A percentile compares a stretch with the other conserved stretches of the same genome.
Evolutionary conservation across 495 filamentous ascomycete species (phyloP).

Genomic region (Corynascus novoguineensis): DNA sequence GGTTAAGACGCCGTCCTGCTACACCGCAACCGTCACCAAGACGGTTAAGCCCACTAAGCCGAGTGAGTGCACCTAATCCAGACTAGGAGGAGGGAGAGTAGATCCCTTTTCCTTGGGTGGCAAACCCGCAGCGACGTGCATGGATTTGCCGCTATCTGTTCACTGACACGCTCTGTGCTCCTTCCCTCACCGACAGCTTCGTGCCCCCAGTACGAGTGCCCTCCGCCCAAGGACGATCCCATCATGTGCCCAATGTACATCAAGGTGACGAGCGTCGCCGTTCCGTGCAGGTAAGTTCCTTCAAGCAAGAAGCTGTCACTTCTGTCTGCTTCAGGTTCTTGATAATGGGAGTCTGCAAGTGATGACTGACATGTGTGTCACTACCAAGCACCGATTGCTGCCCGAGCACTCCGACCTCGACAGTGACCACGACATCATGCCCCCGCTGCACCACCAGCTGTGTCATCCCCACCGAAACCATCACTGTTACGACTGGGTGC

Average conservation of each 20-base stretch:
- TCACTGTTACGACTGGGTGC: conserved; percentile 38
- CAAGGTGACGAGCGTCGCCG: conserved; percentile 24
- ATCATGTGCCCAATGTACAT: conserved; percentile 27
- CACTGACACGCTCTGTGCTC: background rate
- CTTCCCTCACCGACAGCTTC: background rate
- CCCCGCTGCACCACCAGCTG: conserved; percentile 30
- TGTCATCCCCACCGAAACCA: conserved; percentile 32
- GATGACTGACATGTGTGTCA: background rate
- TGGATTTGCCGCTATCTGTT: too few species aligned
- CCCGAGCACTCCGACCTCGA: conserved; percentile 33
- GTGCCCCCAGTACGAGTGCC: conserved; percentile 8
- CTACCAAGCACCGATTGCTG: conserved; percentile 36
- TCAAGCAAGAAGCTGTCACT: too few species aligned
- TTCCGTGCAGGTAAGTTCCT: conserved; percentile 29
- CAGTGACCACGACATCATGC: conserved; percentile 26
- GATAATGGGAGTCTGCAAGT: background rate
- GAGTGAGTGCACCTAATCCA: too few species aligned
- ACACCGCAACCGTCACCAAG: conserved; percentile 14
- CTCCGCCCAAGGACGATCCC: background rate
- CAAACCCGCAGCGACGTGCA: too few species aligned
- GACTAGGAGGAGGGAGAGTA: too few species aligned
- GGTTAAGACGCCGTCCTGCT: conserved; percentile 14
- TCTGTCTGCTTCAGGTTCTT: too few species aligned
- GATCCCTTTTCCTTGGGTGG: too few species aligned
- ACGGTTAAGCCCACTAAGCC: conserved; percentile 9